Conservation (phyloP, 2,329 filamentous ascomycete genomes). For the Ophiostoma perfectum region DNA sequence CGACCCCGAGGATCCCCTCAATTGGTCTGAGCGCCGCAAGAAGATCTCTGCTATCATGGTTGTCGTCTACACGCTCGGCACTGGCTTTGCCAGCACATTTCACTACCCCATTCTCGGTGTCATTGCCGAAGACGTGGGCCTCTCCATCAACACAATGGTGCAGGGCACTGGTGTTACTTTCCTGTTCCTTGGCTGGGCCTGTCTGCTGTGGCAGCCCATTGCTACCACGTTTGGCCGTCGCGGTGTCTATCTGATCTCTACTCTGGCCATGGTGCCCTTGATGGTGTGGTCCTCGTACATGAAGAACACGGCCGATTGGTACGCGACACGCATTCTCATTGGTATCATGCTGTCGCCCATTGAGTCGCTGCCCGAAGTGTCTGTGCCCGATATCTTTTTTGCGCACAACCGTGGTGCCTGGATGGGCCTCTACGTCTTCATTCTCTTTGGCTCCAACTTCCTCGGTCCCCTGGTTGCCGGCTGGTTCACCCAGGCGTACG, state of each 20-base stretch:
- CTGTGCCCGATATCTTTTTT: slow-evolving; percentile 29
- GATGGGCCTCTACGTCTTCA: slow-evolving; percentile 41
- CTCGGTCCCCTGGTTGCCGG: slow-evolving; percentile 45
- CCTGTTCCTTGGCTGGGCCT: slow-evolving; percentile 42
- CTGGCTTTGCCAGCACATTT: slow-evolving; percentile 44
- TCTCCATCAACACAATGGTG: slow-evolving; percentile 42
- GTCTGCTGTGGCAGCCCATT: slow-evolving; percentile 45
- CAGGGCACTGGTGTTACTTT: slow-evolving; percentile 46
- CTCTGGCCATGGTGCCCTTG: slow-evolving; percentile 31
- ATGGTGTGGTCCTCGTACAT: slow-evolving; percentile 38
- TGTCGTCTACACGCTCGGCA: slow-evolving; percentile 41
- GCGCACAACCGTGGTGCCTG: slow-evolving; percentile 34
- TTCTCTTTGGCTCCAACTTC: slow-evolving; percentile 42
- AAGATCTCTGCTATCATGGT: slow-evolving; percentile 35
- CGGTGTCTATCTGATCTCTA: slow-evolving; percentile 28
- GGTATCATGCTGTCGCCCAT: slow-evolving; percentile 43
- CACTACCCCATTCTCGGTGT: slow-evolving; percentile 47
- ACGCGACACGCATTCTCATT: slow-evolving; percentile 41
- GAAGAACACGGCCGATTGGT: slow-evolving; percentile 39
- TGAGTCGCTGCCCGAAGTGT: slow-evolving; percentile 42
- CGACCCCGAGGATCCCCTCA: slow-evolving; percentile 48
- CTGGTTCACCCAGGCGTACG: slow-evolving; percentile 44
- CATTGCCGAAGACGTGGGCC: slow-evolving; percentile 42
- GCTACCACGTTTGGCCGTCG: slow-evolving; percentile 40
- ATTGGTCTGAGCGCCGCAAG: slow-evolving; percentile 50